A percentile compares a stretch with the other conserved stretches of the same genome.
These are phyloP conservation scores for Mychonastes homosphaera DNA, from an alignment of 139 green algal species.

Conservation along the genomic window DNA sequence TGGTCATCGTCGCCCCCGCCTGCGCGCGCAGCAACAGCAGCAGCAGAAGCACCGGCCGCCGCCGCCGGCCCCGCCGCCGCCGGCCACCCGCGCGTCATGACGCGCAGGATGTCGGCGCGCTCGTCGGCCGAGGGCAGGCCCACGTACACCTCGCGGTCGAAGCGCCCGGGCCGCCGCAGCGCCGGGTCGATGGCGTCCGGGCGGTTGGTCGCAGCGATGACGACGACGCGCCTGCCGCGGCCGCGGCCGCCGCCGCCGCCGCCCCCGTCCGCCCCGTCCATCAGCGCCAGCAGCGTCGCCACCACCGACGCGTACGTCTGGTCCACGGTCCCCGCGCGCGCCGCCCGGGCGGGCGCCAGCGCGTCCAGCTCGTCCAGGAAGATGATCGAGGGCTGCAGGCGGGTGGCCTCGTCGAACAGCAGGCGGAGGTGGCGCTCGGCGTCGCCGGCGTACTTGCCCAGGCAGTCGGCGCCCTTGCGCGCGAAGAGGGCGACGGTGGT, in stretches of 20 bases:
- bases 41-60: too few relatives aligned
- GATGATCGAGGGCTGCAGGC: slow-evolving; percentile 78
- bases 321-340: slow-evolving; percentile 21
- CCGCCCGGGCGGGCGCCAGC: slow-evolving; percentile 40
- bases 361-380: slow-evolving; percentile 88
- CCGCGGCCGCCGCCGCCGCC: not conserved
- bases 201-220: slow-evolving; percentile 76
- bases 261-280: slow-evolving; percentile 66
- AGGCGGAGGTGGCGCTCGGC: slow-evolving; percentile 74
- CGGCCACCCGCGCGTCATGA: slow-evolving; percentile 33
- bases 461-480: slow-evolving; percentile 74
- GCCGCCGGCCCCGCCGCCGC: slow-evolving; percentile 3
- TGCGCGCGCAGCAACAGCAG: not conserved
- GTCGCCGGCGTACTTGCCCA: slow-evolving; percentile 83
- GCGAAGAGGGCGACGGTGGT: slow-evolving; percentile 67
- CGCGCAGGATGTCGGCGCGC: slow-evolving; percentile 35
- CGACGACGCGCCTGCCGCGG: slow-evolving; percentile 31
- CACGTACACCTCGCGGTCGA: slow-evolving; percentile 60
- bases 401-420: slow-evolving; percentile 70
- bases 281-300: slow-evolving; percentile 76
- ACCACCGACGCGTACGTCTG: slow-evolving; percentile 80
- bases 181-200: slow-evolving; percentile 61
- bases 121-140: slow-evolving; percentile 26
- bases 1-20: slow-evolving; percentile 1
- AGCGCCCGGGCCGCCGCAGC: slow-evolving; percentile 57